A percentile compares a stretch with the other conserved stretches of the same genome.
These are phyloP conservation scores for Talaromyces sp. DNA, from an alignment of 2,329 filamentous ascomycete species.

Conservation along the genomic window DNA sequence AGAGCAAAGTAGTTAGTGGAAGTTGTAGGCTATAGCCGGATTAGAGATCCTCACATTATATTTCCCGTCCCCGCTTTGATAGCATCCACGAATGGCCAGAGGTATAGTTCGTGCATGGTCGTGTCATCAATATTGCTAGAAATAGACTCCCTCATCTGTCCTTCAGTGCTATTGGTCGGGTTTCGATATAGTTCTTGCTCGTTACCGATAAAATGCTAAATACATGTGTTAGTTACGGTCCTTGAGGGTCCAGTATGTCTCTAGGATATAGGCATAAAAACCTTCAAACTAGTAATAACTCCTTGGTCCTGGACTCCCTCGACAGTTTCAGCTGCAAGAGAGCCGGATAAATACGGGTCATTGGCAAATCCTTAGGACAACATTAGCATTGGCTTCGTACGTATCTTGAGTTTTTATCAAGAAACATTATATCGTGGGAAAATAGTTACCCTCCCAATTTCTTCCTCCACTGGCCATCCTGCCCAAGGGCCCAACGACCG, in stretches of 20 bases:
- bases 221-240: not conserved
- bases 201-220: constrained; percentile 53
- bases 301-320: constrained; percentile 41
- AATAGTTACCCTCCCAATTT: constrained; percentile 38
- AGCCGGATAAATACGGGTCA: constrained; percentile 41
- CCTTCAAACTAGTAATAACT: constrained; percentile 29
- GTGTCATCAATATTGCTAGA: constrained; percentile 59
- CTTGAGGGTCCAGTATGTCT: too few relatives aligned
- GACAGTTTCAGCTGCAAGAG: constrained; percentile 37
- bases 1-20: not conserved
- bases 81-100: constrained; percentile 59
- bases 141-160: constrained; percentile 34
- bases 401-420: not conserved
- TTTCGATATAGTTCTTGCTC: constrained; percentile 66
- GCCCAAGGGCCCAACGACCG: constrained; percentile 32
- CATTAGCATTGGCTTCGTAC: not conserved
- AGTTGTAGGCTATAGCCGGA: not conserved
- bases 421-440: not conserved
- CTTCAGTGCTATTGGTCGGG: constrained; percentile 32
- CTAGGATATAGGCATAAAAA: not conserved
- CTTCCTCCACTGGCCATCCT: constrained; percentile 34
- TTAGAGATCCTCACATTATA: constrained; percentile 51
- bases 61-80: constrained; percentile 51
- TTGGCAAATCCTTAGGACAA: constrained; percentile 21
- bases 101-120: constrained; percentile 57